Percentiles rank a stretch among this genome's conserved stretches.
Evolutionary conservation across 225 moss, liverwort and hornwort species (phyloP).

Genomic region (Marchantia paleacea): DNA sequence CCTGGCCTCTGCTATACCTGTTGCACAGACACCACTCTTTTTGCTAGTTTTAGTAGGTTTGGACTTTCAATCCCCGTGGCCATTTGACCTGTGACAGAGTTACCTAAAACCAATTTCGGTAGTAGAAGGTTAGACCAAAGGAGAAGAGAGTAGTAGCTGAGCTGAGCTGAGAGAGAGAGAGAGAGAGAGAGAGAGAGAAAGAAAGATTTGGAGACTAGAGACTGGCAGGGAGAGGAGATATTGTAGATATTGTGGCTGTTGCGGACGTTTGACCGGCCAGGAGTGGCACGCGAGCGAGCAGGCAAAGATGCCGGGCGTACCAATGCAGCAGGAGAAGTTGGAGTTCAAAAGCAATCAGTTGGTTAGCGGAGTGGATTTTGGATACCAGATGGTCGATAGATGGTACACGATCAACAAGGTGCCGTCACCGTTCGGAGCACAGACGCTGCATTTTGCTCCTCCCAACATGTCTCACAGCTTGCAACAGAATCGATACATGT

Average conservation of each 20-base stretch:
- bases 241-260: not conserved
- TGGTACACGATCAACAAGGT: conserved; percentile 2
- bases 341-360: not conserved
- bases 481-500: not conserved
- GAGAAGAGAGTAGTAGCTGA: not conserved
- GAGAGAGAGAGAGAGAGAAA: not conserved
- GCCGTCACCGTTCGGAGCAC: conserved; percentile 4
- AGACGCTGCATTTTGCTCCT: not conserved
- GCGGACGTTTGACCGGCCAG: not conserved
- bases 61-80: no score
- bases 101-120: no score
- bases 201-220: no score
- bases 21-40: no score
- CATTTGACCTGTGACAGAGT: no score
- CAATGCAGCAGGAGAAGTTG: not conserved
- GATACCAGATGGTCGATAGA: conserved; percentile 7
- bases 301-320: not conserved
- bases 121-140: not conserved
- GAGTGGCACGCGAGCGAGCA: not conserved
- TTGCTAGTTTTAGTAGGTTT: no score
- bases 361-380: not conserved
- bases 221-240: no score
- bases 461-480: not conserved
- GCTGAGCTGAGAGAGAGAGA: not conserved
- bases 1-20: no score